phyloP scores from a whole-genome alignment of 1,284 basidiomycete species.

The Erythrobasidium hasegawianum region DNA sequence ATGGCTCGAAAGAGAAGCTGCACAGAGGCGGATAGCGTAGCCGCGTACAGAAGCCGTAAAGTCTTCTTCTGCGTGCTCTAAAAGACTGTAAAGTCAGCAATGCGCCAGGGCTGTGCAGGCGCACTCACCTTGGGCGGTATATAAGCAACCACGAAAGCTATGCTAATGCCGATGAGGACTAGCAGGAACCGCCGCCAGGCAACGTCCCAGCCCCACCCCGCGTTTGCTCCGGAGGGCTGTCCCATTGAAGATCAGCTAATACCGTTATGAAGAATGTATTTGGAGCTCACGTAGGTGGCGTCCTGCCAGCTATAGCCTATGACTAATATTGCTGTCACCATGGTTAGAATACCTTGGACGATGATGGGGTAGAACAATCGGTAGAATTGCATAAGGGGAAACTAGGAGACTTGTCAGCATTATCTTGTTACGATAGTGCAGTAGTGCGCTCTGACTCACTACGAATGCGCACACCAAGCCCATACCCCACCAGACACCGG shows the following conservation, averaged over 20 bases:
- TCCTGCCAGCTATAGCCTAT: conserved; percentile 37
- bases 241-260: conserved; percentile 26
- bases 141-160: conserved; percentile 30
- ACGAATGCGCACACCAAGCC: conserved; percentile 39
- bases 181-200: conserved; percentile 36
- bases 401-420: background rate
- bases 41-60: conserved; percentile 10
- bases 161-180: conserved; percentile 38
- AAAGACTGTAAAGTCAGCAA: no score
- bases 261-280: no score
- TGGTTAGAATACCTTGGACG: conserved; percentile 4
- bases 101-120: no score
- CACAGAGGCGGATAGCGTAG: background rate
- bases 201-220: conserved; percentile 35
- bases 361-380: conserved; percentile 45
- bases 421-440: no score
- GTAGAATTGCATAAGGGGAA: conserved; percentile 39
- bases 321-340: conserved; percentile 10
- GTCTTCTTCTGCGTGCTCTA: conserved; percentile 16
- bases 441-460: conserved; percentile 14
- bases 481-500: conserved; percentile 9
- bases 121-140: conserved; percentile 14
- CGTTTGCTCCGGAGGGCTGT: conserved; percentile 36
- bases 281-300: conserved; percentile 13
- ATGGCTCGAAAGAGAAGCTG: conserved; percentile 8